Base-by-base conservation (phyloP, 164 flowering plant genomes). In the Chimonanthus salicifolius region DNA sequence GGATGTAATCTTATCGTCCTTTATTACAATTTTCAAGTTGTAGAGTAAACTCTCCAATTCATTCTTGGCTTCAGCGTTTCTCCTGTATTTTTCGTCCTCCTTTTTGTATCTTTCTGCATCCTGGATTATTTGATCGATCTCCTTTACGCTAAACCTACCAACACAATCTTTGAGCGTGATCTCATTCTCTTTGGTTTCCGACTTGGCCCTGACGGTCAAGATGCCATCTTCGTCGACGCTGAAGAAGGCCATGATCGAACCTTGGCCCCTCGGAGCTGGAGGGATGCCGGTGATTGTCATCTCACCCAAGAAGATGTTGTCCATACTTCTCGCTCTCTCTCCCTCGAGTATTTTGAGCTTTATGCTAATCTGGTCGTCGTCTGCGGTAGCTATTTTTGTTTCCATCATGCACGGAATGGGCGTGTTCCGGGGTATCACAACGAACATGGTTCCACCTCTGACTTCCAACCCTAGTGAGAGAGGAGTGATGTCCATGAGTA, bases 291-390 rank as follows among this genome's bases (percentile, higher is more conserved):
- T 21, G 33, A 21, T 21, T 21, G n/a, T n/a, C n/a, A n/a, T n/a
- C n/a, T 21, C 33, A 1, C 33, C 33, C 33, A 21, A 21, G 33
- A 21, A 70, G 65, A 87, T 85, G 82, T 87, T 87, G 78, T 87
- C 90, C 51, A 78, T 80, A 46, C 89, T 83, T 62, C 85, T 78
- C 9, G 89, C 80, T 50, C 90, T 83, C 78, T 88, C 92, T 47
- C 92, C 92, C 70, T 88, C 89, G 46, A 78, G 87, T n/a, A n/a
- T n/a, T n/a, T n/a, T n/a, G n/a, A n/a, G n/a, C n/a, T n/a, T n/a
- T n/a, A n/a, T n/a, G n/a, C n/a, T n/a, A 5, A 87, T 83, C 68
- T 87, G 90, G 75, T 87, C 81, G 73, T 88, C 92, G 0, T 82
- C 76, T 71, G 79, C 78, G 48, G 0, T 85, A 79, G 78, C 80